phyloP scores from a whole-genome alignment of 2,329 filamentous ascomycete species.

The Bimuria novae-zelandiae region DNA sequence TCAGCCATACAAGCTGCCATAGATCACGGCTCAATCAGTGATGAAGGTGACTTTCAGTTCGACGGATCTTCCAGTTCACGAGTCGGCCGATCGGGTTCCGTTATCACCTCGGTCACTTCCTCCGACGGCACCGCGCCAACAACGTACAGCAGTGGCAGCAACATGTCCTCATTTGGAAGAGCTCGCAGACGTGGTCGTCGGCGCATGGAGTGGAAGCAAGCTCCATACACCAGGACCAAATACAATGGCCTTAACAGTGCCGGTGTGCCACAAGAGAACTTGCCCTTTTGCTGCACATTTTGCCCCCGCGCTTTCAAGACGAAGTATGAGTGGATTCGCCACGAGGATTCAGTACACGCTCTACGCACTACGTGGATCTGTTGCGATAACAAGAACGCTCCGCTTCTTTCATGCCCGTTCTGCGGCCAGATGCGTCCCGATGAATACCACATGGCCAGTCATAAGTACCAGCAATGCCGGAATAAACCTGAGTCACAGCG shows the following conservation, averaged over 20 bases:
- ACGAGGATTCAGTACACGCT: conserved; percentile 44
- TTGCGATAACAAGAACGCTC: conserved; percentile 32
- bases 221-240: conserved; percentile 33
- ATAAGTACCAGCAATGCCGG: conserved; percentile 43
- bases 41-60: conserved; percentile 24
- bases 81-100: conserved; percentile 28
- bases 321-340: conserved; percentile 45
- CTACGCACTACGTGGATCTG: conserved; percentile 46
- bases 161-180: conserved; percentile 42
- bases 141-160: conserved; percentile 39
- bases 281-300: conserved; percentile 45
- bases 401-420: conserved; percentile 37
- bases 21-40: conserved; percentile 26
- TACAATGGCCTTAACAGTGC: conserved; percentile 37
- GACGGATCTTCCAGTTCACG: conserved; percentile 32
- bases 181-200: conserved; percentile 41
- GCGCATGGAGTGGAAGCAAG: conserved; percentile 41
- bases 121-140: conserved; percentile 40
- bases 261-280: conserved; percentile 34
- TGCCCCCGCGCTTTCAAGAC: conserved; percentile 43
- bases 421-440: conserved; percentile 39
- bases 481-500: conserved; percentile 41
- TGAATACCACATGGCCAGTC: conserved; percentile 39
- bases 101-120: conserved; percentile 38
- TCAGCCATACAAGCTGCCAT: conserved; percentile 39